Evolutionary conservation across 176 grass and related monocot species (phyloP).

Genomic region (Ampelocalamus luodianensis): DNA sequence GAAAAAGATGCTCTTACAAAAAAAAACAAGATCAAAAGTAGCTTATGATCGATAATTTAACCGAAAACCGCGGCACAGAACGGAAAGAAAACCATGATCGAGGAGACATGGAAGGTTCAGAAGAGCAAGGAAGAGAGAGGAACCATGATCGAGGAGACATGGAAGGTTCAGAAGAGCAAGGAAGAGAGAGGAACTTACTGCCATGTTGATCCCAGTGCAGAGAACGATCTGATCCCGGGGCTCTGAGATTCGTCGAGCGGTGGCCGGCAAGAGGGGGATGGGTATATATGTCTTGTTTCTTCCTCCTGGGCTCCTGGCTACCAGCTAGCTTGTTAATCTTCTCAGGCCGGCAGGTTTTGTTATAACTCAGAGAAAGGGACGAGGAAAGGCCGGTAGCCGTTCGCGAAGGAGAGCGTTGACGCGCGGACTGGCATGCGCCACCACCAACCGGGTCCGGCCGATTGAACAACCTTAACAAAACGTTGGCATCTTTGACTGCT

Average conservation of each 20-base stretch:
- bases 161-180: neutral
- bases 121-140: too few relatives aligned
- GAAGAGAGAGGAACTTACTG: conserved; percentile 34
- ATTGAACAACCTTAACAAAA: too few relatives aligned
- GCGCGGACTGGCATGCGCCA: too few relatives aligned
- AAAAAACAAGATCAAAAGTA: neutral
- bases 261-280: conserved; percentile 1
- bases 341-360: conserved; percentile 35
- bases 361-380: conserved; percentile 34
- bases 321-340: conserved; percentile 21
- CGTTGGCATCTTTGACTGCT: too few relatives aligned
- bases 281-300: conserved; percentile 42
- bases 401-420: neutral
- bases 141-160: neutral
- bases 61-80: neutral
- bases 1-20: neutral
- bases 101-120: neutral
- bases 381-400: neutral
- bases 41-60: neutral
- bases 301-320: neutral
- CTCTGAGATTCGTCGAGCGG: neutral
- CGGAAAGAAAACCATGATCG: neutral
- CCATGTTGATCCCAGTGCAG: conserved; percentile 33
- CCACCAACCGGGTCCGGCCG: too few relatives aligned
- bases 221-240: neutral